A percentile compares a stretch with the other conserved stretches of the same genome.
Conservation (phyloP, 176 grass and related monocot species). For the Rhynchospora breviuscula region DNA sequence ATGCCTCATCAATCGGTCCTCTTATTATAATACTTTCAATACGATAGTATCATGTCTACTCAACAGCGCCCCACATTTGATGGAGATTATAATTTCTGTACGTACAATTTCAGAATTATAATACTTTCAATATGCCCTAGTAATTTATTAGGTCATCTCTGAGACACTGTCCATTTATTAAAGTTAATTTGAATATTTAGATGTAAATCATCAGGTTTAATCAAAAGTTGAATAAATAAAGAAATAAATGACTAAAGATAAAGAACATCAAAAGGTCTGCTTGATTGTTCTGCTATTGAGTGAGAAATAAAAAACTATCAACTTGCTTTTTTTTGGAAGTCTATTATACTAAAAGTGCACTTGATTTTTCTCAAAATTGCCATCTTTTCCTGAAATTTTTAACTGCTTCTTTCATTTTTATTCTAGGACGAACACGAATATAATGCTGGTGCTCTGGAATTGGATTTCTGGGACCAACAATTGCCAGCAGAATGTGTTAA, state of each 20-base stretch:
- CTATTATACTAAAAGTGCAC: too few relatives aligned
- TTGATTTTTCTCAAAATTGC: too few relatives aligned
- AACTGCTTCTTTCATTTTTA: too few relatives aligned
- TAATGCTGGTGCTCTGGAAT: not conserved
- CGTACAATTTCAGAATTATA: not conserved
- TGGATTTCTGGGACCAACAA: not conserved
- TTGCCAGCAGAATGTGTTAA: conserved; percentile 1
- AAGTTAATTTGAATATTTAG: not conserved
- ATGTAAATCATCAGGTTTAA: not conserved
- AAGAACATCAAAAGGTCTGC: too few relatives aligned
- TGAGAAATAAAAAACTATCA: too few relatives aligned
- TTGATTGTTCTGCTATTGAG: too few relatives aligned
- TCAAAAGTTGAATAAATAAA: not conserved
- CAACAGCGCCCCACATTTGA: conserved; percentile 31
- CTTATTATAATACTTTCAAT: conserved; percentile 1
- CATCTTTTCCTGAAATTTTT: too few relatives aligned
- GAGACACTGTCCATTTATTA: not conserved
- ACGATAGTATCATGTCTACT: conserved; percentile 30
- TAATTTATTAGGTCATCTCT: not conserved
- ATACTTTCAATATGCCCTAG: not conserved
- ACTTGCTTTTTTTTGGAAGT: too few relatives aligned
- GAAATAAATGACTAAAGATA: too few relatives aligned
- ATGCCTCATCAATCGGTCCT: conserved; percentile 16
- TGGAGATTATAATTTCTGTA: conserved; percentile 29
- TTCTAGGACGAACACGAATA: too few relatives aligned